Evolutionary conservation across 2,329 filamentous ascomycete species (phyloP).

Genomic region (Coniochaeta pulveracea): DNA sequence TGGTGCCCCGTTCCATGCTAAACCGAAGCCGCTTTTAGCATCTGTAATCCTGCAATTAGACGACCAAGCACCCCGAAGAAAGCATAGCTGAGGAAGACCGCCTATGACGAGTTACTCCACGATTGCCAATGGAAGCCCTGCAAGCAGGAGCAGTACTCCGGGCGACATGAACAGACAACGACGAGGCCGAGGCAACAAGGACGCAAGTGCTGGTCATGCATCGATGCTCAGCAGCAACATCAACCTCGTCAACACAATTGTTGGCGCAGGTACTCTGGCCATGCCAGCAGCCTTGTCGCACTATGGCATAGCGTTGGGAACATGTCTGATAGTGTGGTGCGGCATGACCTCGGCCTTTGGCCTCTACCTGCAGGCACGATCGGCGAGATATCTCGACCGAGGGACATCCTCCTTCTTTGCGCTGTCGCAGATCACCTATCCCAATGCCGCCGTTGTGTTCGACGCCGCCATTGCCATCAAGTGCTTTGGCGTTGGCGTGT

Average conservation of each 20-base stretch:
- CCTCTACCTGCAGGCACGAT: slow-evolving; percentile 87
- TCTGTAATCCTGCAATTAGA: too few species aligned
- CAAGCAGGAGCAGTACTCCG: slow-evolving; percentile 20
- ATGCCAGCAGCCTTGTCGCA: slow-evolving; percentile 94
- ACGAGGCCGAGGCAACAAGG: slow-evolving; percentile 54
- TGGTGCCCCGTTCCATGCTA: too few species aligned
- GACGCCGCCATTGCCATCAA: slow-evolving; percentile 95
- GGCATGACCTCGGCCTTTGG: slow-evolving; percentile 83
- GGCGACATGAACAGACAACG: slow-evolving; percentile 42
- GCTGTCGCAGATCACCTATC: slow-evolving; percentile 93
- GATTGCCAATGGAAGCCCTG: slow-evolving; percentile 35
- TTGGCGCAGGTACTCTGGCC: slow-evolving; percentile 87
- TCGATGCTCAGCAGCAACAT: slow-evolving; percentile 85
- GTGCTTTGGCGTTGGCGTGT: slow-evolving; percentile 94
- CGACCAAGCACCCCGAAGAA: too few species aligned
- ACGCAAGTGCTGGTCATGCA: slow-evolving; percentile 70
- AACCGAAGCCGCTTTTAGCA: too few species aligned
- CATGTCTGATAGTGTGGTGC: slow-evolving; percentile 81
- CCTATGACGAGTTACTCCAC: slow-evolving; percentile 45
- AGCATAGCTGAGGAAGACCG: too few species aligned
- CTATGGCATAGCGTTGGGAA: slow-evolving; percentile 83
- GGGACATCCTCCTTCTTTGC: slow-evolving; percentile 89
- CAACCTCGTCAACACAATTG: slow-evolving; percentile 93
- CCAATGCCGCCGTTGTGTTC: slow-evolving; percentile 89
- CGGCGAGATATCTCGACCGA: slow-evolving; percentile 83